Conservation (phyloP, 352 stramenopile species). For the Phytophthora tentaculata region DNA sequence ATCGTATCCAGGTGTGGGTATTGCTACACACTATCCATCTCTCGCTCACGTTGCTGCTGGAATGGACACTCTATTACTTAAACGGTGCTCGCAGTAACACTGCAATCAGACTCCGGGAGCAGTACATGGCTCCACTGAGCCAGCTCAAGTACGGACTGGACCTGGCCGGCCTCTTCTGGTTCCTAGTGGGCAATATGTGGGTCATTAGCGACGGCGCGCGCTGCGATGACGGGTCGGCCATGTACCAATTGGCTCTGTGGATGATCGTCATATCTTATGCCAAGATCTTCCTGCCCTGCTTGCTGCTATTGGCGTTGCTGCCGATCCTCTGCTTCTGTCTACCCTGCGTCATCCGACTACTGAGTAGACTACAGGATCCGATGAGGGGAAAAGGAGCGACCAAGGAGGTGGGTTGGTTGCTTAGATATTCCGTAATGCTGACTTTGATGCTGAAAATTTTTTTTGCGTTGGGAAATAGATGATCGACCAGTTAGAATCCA, state of each 20-base stretch:
- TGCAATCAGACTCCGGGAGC: conserved; percentile 64
- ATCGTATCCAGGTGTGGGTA: conserved; percentile 86
- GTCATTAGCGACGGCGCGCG: conserved; percentile 85
- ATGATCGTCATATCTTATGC: conserved; percentile 94
- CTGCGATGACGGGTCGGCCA: conserved; percentile 75
- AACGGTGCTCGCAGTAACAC: conserved; percentile 61
- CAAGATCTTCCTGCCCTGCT: conserved; percentile 93
- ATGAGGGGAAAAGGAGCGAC: conserved; percentile 88
- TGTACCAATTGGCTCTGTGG: conserved; percentile 88
- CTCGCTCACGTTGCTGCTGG: conserved; percentile 66
- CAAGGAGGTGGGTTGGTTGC: conserved; percentile 53
- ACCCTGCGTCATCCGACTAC: conserved; percentile 91
- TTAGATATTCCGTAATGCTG: no score
- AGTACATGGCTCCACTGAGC: conserved; percentile 72
- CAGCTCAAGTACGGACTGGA: conserved; percentile 86
- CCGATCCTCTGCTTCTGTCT: conserved; percentile 95
- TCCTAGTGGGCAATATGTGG: conserved; percentile 90
- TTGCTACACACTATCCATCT: conserved; percentile 79
- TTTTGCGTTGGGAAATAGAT: conserved; percentile 38
- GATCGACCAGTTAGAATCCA: conserved; percentile 70
- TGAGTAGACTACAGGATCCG: conserved; percentile 90
- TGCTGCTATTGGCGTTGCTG: conserved; percentile 89
- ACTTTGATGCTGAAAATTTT: not conserved
- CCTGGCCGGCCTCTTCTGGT: conserved; percentile 83
- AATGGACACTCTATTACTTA: conserved; percentile 83